Evolutionary conservation across 805 yeast genomes (phyloP).

Genomic region (Metschnikowia amazonensis): DNA sequence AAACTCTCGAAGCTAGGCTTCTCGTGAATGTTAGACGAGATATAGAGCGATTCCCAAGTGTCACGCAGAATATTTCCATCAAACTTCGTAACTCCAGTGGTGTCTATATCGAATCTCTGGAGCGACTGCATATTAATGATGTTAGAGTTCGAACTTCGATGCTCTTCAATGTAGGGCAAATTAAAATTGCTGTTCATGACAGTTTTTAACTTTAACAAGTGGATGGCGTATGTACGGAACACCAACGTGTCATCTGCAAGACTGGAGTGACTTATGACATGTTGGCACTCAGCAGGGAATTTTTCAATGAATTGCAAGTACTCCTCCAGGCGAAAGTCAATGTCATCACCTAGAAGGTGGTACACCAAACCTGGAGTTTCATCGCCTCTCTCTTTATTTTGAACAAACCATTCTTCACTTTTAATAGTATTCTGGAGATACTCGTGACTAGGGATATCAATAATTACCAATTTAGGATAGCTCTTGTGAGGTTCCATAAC

Average conservation of each 20-base stretch:
- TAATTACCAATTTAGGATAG: constrained; percentile 58
- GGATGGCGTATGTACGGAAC: constrained; percentile 51
- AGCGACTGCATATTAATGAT: constrained; percentile 27
- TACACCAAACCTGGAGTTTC: constrained; percentile 55
- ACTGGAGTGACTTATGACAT: constrained; percentile 69
- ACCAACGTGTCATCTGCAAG: constrained; percentile 60
- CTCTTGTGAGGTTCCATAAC: constrained; percentile 62
- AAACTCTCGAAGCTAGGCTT: constrained; percentile 17
- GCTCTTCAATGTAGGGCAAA: constrained; percentile 30
- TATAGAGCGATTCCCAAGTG: constrained; percentile 30
- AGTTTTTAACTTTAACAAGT: constrained; percentile 54
- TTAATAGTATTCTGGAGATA: constrained; percentile 37
- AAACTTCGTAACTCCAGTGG: constrained; percentile 22
- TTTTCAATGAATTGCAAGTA: constrained; percentile 49
- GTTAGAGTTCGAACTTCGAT: constrained; percentile 12
- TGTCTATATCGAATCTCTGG: constrained; percentile 27
- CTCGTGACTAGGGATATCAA: constrained; percentile 63
- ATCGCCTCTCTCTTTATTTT: constrained; percentile 25
- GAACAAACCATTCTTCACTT: constrained; percentile 30
- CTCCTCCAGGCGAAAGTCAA: constrained; percentile 41
- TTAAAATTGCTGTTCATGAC: constrained; percentile 45
- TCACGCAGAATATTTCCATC: constrained; percentile 14
- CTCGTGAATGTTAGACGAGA: constrained; percentile 15
- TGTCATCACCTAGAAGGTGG: constrained; percentile 68
- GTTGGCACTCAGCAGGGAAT: constrained; percentile 52